These are phyloP conservation scores for Scheffersomyces titani DNA, from an alignment of 1,139 yeast species.

Conservation along the genomic window DNA sequence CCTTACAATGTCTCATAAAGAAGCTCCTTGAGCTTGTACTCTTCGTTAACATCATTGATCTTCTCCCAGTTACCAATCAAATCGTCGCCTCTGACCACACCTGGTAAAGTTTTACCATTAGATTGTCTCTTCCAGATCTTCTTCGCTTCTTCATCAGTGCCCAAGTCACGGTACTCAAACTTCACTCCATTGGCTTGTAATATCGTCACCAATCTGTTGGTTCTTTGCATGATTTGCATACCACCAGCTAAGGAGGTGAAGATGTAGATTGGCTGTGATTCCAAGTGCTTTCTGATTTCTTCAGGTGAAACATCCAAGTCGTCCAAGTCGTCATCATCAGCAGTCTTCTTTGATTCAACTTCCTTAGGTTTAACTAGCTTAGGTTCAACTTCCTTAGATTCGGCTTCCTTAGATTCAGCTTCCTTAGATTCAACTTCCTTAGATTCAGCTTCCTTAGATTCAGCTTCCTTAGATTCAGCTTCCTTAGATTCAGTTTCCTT, in stretches of 20 bases:
- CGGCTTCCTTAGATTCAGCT: slow-evolving; percentile 2
- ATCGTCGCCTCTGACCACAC: slow-evolving; percentile 91
- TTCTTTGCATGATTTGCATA: slow-evolving; percentile 77
- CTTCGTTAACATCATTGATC: slow-evolving; percentile 83
- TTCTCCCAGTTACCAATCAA: slow-evolving; percentile 82
- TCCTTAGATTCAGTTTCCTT: background rate
- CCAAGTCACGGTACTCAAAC: slow-evolving; percentile 75
- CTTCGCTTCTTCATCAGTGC: slow-evolving; percentile 86
- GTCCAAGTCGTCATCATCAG: slow-evolving; percentile 26
- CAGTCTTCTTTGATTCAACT: background rate
- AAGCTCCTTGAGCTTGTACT: slow-evolving; percentile 63
- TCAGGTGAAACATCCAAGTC: slow-evolving; percentile 45
- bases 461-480: background rate
- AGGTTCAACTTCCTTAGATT: background rate
- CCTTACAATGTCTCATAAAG: slow-evolving; percentile 50
- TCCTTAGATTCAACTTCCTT: slow-evolving; percentile 2
- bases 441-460: slow-evolving; percentile 1
- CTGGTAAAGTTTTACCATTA: slow-evolving; percentile 79
- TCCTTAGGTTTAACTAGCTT: background rate
- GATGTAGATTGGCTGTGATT: slow-evolving; percentile 64
- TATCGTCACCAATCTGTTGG: slow-evolving; percentile 75
- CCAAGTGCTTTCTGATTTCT: slow-evolving; percentile 47
- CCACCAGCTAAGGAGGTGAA: slow-evolving; percentile 92
- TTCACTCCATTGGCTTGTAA: slow-evolving; percentile 72
- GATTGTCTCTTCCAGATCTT: slow-evolving; percentile 82